Evolutionary conservation across 2,329 filamentous ascomycete species (phyloP).

Genomic region (Verticillium nonalfalfae): DNA sequence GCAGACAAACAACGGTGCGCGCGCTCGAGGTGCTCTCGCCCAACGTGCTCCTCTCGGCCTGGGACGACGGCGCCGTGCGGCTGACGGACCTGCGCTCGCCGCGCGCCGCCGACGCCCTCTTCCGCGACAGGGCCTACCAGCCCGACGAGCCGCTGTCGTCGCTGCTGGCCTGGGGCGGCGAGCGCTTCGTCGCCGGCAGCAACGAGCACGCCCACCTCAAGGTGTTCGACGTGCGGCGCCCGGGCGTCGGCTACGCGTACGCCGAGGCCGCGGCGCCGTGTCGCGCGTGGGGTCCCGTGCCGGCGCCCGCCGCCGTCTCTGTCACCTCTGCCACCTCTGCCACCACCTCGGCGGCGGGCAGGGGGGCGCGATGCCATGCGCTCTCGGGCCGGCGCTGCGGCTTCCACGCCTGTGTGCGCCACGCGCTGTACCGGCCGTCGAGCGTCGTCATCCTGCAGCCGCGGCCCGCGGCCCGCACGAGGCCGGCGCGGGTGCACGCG

Average conservation of each 20-base stretch:
- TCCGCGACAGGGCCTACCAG: conserved; percentile 44
- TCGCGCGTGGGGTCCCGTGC: neutral
- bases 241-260: conserved; percentile 38
- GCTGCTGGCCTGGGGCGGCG: conserved; percentile 38
- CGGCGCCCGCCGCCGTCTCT: neutral
- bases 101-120: conserved; percentile 37
- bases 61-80: conserved; percentile 43
- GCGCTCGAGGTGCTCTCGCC: conserved; percentile 38
- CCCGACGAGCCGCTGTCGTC: conserved; percentile 37
- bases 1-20: conserved; percentile 27
- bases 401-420: conserved; percentile 40
- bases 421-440: conserved; percentile 42
- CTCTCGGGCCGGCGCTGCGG: conserved; percentile 26
- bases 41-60: conserved; percentile 41
- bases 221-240: conserved; percentile 48
- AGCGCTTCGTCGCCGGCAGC: conserved; percentile 45
- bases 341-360: too few relatives aligned
- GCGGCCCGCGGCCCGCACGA: conserved; percentile 20
- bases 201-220: conserved; percentile 35
- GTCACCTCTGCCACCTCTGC: too few relatives aligned
- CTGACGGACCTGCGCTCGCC: conserved; percentile 39
- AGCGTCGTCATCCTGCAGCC: conserved; percentile 34
- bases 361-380: conserved; percentile 25
- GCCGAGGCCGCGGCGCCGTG: conserved; percentile 25
- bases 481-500: conserved; percentile 31